phyloP scores from a whole-genome alignment of 306 rosid species.

The Castanea crenata region DNA sequence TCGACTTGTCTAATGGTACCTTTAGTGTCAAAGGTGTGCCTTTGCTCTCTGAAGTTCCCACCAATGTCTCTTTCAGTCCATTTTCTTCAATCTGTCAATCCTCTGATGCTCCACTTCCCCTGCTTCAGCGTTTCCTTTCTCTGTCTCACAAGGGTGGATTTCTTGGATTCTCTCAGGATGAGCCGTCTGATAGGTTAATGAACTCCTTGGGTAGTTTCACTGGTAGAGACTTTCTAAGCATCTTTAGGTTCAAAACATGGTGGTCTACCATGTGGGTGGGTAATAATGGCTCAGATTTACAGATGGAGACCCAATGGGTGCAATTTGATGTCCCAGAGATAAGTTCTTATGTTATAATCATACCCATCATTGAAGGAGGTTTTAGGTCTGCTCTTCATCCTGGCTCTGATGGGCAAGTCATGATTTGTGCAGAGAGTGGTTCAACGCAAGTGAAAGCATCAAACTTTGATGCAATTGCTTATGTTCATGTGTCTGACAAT shows the following conservation, averaged over 20 bases:
- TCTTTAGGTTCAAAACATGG: constrained; percentile 89
- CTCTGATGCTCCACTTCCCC: constrained; percentile 53
- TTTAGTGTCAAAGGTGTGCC: constrained; percentile 45
- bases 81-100: constrained; percentile 38
- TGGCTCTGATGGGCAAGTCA: constrained; percentile 55
- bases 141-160: constrained; percentile 70
- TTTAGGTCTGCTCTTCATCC: constrained; percentile 74
- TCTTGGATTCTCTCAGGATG: constrained; percentile 50
- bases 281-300: constrained; percentile 69
- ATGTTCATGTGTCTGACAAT: constrained; percentile 63
- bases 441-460: constrained; percentile 54
- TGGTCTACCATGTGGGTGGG: constrained; percentile 96
- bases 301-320: constrained; percentile 85
- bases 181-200: constrained; percentile 52
- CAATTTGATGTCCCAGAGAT: constrained; percentile 63
- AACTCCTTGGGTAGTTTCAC: constrained; percentile 67
- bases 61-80: constrained; percentile 57
- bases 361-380: constrained; percentile 60
- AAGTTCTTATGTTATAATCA: constrained; percentile 52
- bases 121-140: constrained; percentile 46
- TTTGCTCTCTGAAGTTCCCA: constrained; percentile 59
- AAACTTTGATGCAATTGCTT: constrained; percentile 47
- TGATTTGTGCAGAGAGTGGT: constrained; percentile 79
- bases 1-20: constrained; percentile 45
- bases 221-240: constrained; percentile 53